phyloP scores from a whole-genome alignment of 352 stramenopile species.

The Pythium rishiriense region DNA sequence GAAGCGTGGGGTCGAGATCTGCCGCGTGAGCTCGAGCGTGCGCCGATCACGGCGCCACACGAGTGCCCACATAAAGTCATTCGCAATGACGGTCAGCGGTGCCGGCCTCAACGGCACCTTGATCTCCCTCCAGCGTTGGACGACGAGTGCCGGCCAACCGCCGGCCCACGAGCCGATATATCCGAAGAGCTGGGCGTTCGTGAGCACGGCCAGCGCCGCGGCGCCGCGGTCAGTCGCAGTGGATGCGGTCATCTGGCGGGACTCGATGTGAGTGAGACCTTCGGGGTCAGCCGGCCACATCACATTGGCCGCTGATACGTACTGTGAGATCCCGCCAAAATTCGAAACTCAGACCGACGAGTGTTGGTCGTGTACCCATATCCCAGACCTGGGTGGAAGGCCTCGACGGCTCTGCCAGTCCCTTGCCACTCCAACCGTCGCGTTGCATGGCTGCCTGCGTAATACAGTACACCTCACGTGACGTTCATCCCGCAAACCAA shows the following conservation, averaged over 20 bases:
- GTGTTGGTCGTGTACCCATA: neutral
- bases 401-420: too few species aligned
- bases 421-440: too few species aligned
- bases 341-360: too few species aligned
- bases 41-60: neutral
- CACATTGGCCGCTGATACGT: too few species aligned
- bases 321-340: too few species aligned
- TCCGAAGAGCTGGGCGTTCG: neutral
- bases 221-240: neutral
- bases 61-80: neutral
- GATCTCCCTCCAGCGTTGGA: neutral
- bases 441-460: too few species aligned
- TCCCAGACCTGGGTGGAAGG: too few species aligned
- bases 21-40: neutral
- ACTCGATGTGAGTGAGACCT: too few species aligned
- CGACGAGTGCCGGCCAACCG: neutral
- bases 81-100: neutral
- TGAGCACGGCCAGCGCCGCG: neutral
- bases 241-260: neutral
- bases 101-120: neutral
- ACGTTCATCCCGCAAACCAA: too few species aligned
- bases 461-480: too few species aligned
- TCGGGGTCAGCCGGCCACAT: too few species aligned
- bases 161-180: neutral
- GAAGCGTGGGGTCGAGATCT: neutral